Conservation (phyloP, 306 rosid genomes). For the Datisca glomerata region DNA sequence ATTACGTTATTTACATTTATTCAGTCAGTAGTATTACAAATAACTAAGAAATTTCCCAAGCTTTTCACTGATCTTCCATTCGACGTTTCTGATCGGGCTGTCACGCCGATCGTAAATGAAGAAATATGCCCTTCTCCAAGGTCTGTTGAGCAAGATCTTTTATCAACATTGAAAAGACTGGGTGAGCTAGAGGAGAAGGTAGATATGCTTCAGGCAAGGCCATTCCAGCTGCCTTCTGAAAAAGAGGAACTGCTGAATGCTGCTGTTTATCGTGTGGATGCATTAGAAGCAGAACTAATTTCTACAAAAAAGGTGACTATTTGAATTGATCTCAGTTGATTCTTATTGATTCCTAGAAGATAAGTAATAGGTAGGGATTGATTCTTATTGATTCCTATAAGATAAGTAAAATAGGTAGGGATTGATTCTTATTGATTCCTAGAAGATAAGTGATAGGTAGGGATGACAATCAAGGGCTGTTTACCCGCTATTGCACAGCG, state of each 20-base stretch:
- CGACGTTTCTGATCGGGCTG: conserved; percentile 12
- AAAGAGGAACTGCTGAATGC: conserved; percentile 83
- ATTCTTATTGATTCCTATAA: no score
- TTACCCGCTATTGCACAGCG: no score
- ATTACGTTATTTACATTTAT: conserved; percentile 30
- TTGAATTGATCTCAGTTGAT: no score
- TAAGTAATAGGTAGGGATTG: no score
- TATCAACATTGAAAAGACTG: conserved; percentile 48
- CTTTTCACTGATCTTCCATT: conserved; percentile 17
- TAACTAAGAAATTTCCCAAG: conserved; percentile 19
- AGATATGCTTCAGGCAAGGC: conserved; percentile 52
- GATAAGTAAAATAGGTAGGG: no score
- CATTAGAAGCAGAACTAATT: conserved; percentile 79
- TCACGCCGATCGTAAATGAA: conserved; percentile 26
- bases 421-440: no score
- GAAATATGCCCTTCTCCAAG: conserved; percentile 36
- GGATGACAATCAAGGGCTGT: no score
- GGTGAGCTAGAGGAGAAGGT: conserved; percentile 70
- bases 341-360: no score
- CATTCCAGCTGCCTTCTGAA: conserved; percentile 69
- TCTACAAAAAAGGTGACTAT: conserved; percentile 68
- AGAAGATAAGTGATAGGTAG: no score
- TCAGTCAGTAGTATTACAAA: conserved; percentile 23
- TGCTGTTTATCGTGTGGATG: conserved; percentile 84
- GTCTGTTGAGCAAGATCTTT: conserved; percentile 22